These are phyloP conservation scores for Brassica napus DNA, from an alignment of 345 rosid genomes.

Conservation along the genomic window DNA sequence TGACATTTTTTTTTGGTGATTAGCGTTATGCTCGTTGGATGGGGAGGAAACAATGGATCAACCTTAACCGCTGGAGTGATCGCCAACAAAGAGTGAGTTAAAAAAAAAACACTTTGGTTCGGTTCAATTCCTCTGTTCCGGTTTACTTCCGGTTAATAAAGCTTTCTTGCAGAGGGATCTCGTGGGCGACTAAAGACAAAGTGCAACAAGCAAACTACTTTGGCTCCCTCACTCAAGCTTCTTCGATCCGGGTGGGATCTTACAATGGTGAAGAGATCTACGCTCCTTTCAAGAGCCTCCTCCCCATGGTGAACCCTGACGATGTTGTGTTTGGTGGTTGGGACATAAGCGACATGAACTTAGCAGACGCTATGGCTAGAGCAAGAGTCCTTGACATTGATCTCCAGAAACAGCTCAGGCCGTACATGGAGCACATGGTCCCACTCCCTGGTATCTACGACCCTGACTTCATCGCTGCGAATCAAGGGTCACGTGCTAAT, in stretches of 20 bases:
- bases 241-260: constrained; percentile 86
- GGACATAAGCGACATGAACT: constrained; percentile 97
- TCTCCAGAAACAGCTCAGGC: constrained; percentile 88
- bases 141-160: neutral
- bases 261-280: constrained; percentile 97
- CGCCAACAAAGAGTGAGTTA: constrained; percentile 87
- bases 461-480: constrained; percentile 96
- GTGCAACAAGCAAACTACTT: constrained; percentile 97
- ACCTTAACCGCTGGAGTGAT: constrained; percentile 88
- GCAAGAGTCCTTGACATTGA: constrained; percentile 90
- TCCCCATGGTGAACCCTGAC: constrained; percentile 97
- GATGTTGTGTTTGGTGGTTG: constrained; percentile 94
- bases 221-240: constrained; percentile 95
- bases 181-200: constrained; percentile 98
- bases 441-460: constrained; percentile 92
- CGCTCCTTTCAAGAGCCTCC: constrained; percentile 96
- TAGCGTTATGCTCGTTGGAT: constrained; percentile 98
- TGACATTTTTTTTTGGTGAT: neutral
- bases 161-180: constrained; percentile 66
- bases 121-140: neutral
- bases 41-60: constrained; percentile 98
- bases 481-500: constrained; percentile 92
- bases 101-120: neutral
- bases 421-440: constrained; percentile 90
- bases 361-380: constrained; percentile 97